Base-by-base conservation (phyloP, 176 grass and related monocot genomes). In the Paspalum notatum region DNA sequence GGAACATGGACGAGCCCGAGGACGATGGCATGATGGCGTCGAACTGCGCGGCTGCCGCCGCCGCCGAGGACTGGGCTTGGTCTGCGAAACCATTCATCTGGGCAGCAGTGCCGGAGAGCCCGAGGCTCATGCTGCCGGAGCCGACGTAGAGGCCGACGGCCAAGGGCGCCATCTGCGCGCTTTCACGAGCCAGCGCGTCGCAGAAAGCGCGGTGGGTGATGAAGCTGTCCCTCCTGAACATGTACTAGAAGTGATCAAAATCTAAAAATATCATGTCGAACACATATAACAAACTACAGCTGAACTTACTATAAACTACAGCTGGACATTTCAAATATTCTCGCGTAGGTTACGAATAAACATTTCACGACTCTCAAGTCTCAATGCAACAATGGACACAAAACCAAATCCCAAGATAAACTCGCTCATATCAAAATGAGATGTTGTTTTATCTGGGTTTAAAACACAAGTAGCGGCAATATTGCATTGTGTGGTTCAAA, bases 141-240 rank as follows among this genome's bases (percentile, higher is more conserved):
- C 71, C 72, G 40, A 72, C 86, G 9, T 93, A 99, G 12, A 99
- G 61, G 51, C 89, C 71, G 45, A 81, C 81, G 65, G 84, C 80
- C 14, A 92, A 39, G 3, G 86, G 44, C 6, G 89, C 79, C 42
- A 99, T 45, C 53, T 89, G 86, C 6, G 88, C 90, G 65, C 87
- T 93, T 81, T 99, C 97, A 57, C 94, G 97, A 24, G 97, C 97
- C 24, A 99, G 73, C 15, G 97, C 97, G 72, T 99, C 97, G 21
- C 97, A 99, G 85, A 99, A 99, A 43, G 97, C 97, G 14, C 97
- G 86, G 82, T 99, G 96, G 12, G 96, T 99, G 86, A 99, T 91
- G 88, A 99, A 99, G 85, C 96, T 99, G 70, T 99, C 97, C 82
- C 97, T 87, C 87, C 97, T 99, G 88, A 64, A 88, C 74, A 17